These are phyloP conservation scores for Trichoderma asperelloides DNA, from an alignment of 495 filamentous ascomycete species.

Conservation along the genomic window DNA sequence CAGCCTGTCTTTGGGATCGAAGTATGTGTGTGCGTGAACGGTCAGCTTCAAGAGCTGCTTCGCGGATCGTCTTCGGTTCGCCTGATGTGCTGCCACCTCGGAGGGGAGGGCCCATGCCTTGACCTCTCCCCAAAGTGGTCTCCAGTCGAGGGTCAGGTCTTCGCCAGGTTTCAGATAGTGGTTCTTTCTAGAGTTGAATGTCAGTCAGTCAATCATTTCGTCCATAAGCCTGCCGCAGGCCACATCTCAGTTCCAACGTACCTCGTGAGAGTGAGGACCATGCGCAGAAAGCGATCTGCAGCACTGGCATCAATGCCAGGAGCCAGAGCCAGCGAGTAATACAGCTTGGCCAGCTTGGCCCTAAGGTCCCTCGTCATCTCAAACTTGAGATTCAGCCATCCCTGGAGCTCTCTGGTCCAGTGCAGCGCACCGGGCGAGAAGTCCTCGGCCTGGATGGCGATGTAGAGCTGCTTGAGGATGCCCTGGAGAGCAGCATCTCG, in stretches of 20 bases:
- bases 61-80: slow-evolving; percentile 30
- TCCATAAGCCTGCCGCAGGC: not conserved
- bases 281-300: slow-evolving; percentile 86
- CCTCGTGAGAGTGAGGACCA: slow-evolving; percentile 93
- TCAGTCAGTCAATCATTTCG: not conserved
- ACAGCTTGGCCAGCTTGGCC: slow-evolving; percentile 76
- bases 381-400: slow-evolving; percentile 94
- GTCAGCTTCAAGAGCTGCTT: slow-evolving; percentile 72
- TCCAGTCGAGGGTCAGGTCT: slow-evolving; percentile 88
- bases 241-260: slow-evolving; percentile 31
- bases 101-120: slow-evolving; percentile 80
- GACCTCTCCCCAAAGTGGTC: slow-evolving; percentile 80
- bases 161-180: slow-evolving; percentile 86
- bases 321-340: slow-evolving; percentile 88
- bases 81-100: slow-evolving; percentile 52
- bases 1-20: slow-evolving; percentile 77
- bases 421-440: slow-evolving; percentile 89
- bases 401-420: slow-evolving; percentile 93
- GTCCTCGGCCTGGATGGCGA: slow-evolving; percentile 83
- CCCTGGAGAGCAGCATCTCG: slow-evolving; percentile 66
- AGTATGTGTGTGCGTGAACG: slow-evolving; percentile 82
- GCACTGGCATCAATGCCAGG: slow-evolving; percentile 76
- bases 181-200: slow-evolving; percentile 56
- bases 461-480: slow-evolving; percentile 86
- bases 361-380: slow-evolving; percentile 78